phyloP scores from a whole-genome alignment of 208 protist species.

The Acanthamoeba castellanii region DNA sequence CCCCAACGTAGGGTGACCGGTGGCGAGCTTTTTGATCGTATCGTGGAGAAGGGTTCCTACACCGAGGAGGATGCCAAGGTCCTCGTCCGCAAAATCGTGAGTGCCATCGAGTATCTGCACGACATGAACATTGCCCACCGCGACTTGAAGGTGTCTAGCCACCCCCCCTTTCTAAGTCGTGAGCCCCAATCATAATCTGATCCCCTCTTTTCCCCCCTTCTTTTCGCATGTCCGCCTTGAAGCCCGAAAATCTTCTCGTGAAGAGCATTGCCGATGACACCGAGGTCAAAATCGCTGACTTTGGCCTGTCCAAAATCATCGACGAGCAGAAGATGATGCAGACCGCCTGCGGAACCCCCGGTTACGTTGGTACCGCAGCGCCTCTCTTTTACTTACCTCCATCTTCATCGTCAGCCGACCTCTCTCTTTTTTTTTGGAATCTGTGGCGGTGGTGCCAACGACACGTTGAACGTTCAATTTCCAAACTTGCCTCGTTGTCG shows the following conservation, averaged over 20 bases:
- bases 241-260: slow-evolving; percentile 87
- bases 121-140: slow-evolving; percentile 79
- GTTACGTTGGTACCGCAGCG: slow-evolving; percentile 84
- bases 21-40: slow-evolving; percentile 89
- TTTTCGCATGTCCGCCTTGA: not conserved
- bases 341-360: slow-evolving; percentile 87
- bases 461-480: no score
- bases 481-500: no score
- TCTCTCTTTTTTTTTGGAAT: not conserved
- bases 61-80: slow-evolving; percentile 82
- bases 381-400: not conserved
- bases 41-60: slow-evolving; percentile 87
- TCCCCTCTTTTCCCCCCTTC: not conserved
- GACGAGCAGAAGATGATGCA: slow-evolving; percentile 82
- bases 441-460: not conserved
- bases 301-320: slow-evolving; percentile 88
- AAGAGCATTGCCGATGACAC: slow-evolving; percentile 74
- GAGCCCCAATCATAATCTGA: no score
- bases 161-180: not conserved
- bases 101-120: slow-evolving; percentile 84
- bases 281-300: slow-evolving; percentile 88
- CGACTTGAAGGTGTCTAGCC: slow-evolving; percentile 83
- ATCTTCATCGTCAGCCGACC: no score
- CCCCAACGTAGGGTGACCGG: slow-evolving; percentile 82
- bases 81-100: slow-evolving; percentile 82